Base-by-base conservation (phyloP, 2,329 filamentous ascomycete species). In the Neopestalotiopsis sp. region DNA sequence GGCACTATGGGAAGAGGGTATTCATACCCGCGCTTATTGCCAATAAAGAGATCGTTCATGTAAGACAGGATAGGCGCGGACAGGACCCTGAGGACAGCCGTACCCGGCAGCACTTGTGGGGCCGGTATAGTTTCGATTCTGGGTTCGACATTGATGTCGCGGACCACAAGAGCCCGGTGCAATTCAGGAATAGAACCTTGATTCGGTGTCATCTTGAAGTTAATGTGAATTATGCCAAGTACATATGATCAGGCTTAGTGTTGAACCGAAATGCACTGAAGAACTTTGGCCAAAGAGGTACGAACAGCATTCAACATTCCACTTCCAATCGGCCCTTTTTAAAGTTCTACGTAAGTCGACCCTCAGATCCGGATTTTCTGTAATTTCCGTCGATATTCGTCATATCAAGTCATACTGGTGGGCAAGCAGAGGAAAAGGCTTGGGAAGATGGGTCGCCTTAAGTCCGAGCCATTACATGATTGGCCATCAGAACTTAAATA, bases 1-100 rank as follows among this genome's bases (percentile, higher is more conserved):
- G 45, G 60, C n/a, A 65, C 49, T n/a, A 45, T n/a, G 1, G 72
- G 72, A 49, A 71, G 71, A 13, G 59, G 34, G 49, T 72, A 24
- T 10, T 6, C 4, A 28, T 71, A 71, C 20, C 61, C 52, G 28
- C 71, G 71, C 10, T 67, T 68, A 66, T 72, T 72, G n/a, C 65
- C 67, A 10, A 68, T 71, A 57, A 62, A 72, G 14, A 72, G 45
- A 1, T 72, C 68, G 17, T 58, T 42, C 14, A 67, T 66, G 24
- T 73, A 72, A 13, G 62, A 49, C 4, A 65, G 17, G 12, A 65
- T 34, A 12, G 38, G 38, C 14, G 62, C 38, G 10, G 62, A 34
- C 4, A 65, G 40, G 5, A 65, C 62, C 13, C 62, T 40, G 9
- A 52, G 38, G 17, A 65, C n/a, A 4, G 42, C 38, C 17, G 38